A percentile compares a stretch with the other conserved stretches of the same genome.
These are phyloP conservation scores for Lasiosphaeria hispida DNA, from an alignment of 495 filamentous ascomycete genomes.

Conservation along the genomic window DNA sequence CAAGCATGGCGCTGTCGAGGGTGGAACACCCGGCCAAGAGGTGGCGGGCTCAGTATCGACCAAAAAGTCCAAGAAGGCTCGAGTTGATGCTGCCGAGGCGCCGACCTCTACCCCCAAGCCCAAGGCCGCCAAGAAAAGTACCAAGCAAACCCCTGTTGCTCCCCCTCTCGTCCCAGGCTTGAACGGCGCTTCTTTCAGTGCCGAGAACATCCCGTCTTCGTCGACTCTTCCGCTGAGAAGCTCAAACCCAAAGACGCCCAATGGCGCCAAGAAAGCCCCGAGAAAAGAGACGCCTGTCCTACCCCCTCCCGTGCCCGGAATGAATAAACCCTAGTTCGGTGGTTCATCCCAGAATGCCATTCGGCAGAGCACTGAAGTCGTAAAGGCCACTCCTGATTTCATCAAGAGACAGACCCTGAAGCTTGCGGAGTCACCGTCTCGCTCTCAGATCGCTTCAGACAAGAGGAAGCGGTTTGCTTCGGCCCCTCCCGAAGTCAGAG, in stretches of 20 bases:
- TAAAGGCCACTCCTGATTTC: neutral
- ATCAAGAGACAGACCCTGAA: neutral
- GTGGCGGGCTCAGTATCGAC: constrained; percentile 13
- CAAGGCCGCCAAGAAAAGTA: neutral
- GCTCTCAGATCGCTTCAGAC: too few species aligned
- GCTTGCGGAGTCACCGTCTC: too few species aligned
- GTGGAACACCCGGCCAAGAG: constrained; percentile 31
- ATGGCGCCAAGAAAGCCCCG: constrained; percentile 7
- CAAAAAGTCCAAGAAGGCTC: constrained; percentile 34
- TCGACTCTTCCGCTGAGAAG: neutral
- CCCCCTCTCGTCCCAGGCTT: constrained; percentile 23
- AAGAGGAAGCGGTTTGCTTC: too few species aligned
- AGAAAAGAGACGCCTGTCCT: constrained; percentile 40
- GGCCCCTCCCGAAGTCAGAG: too few species aligned
- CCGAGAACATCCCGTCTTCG: neutral
- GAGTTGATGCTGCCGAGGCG: constrained; percentile 12
- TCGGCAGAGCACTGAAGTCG: neutral
- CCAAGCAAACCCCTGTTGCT: constrained; percentile 30
- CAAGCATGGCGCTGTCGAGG: constrained; percentile 38
- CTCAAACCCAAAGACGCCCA: constrained; percentile 8
- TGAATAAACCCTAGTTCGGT: constrained; percentile 31
- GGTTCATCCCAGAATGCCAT: constrained; percentile 14
- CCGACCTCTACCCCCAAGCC: neutral
- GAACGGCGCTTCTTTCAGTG: constrained; percentile 3
- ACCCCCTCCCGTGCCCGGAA: constrained; percentile 30